phyloP scores from a whole-genome alignment of 1,284 basidiomycete genomes.

The Athelia sp. region DNA sequence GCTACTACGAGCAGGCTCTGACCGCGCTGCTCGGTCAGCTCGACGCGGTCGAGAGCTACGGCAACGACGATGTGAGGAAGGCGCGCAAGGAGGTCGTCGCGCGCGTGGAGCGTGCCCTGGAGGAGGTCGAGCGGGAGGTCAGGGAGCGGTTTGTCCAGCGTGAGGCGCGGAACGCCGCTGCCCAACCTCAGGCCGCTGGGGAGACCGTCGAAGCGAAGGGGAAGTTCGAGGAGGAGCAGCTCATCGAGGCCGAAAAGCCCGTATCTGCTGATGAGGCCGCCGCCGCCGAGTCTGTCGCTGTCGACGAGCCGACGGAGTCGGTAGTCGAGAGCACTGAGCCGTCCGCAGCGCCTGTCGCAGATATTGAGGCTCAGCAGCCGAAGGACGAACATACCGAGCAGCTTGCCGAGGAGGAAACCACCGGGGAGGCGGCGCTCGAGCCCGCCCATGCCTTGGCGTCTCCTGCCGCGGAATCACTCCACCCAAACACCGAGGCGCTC shows the following conservation, averaged over 20 bases:
- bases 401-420: too few species aligned
- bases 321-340: neutral
- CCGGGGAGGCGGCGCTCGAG: too few species aligned
- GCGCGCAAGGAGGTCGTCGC: conserved; percentile 48
- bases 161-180: neutral
- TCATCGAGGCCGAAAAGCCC: neutral
- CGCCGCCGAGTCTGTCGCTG: neutral
- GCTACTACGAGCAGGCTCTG: conserved; percentile 53
- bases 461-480: too few species aligned
- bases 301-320: neutral
- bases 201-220: neutral
- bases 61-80: conserved; percentile 43
- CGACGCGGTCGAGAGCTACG: conserved; percentile 53
- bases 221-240: neutral
- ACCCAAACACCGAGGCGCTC: too few species aligned
- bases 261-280: neutral
- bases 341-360: neutral
- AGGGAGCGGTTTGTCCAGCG: conserved; percentile 24
- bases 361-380: neutral
- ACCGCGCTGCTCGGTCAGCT: conserved; percentile 45
- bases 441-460: too few species aligned
- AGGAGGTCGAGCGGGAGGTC: conserved; percentile 39
- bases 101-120: conserved; percentile 47
- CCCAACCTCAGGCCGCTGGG: neutral
- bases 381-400: too few species aligned